A percentile compares a stretch with the other conserved stretches of the same genome.
Conservation (phyloP, 768 basidiomycete species). For the Rhizopogon vinicolor region DNA sequence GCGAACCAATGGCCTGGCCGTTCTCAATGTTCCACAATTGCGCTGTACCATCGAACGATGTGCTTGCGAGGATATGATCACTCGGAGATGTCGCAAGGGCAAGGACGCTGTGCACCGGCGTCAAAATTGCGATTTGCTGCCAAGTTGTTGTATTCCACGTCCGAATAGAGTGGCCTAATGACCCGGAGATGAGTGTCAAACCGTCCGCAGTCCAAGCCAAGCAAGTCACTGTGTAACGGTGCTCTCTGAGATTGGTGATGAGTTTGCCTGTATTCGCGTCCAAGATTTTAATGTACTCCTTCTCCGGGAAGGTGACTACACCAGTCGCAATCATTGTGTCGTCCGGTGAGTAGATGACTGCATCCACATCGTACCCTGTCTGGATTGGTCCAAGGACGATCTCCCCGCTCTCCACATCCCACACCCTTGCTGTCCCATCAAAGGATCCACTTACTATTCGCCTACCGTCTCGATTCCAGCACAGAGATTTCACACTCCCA, state of each 20-base stretch:
- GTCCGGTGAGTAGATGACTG: background rate
- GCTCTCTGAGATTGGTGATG: background rate
- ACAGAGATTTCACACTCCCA: too few species aligned
- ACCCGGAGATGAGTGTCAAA: background rate
- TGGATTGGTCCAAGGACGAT: too few species aligned
- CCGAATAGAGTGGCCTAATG: background rate
- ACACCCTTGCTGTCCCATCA: too few species aligned
- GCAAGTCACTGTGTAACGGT: background rate
- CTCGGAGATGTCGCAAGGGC: slow-evolving; percentile 16
- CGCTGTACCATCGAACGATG: slow-evolving; percentile 4
- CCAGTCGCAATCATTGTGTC: background rate
- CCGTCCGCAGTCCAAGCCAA: background rate
- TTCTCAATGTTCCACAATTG: slow-evolving; percentile 6
- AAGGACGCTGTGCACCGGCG: slow-evolving; percentile 7
- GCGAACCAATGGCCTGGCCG: slow-evolving; percentile 1
- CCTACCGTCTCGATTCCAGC: too few species aligned
- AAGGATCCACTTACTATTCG: too few species aligned
- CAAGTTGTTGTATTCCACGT: too few species aligned
- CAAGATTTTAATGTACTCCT: background rate
- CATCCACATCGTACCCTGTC: too few species aligned
- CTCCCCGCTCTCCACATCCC: too few species aligned
- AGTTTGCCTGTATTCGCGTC: background rate
- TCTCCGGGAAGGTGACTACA: background rate
- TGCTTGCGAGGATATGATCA: slow-evolving; percentile 10
- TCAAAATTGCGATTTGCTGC: background rate